Percentiles rank a stretch among this genome's conserved stretches.
phyloP scores from a whole-genome alignment of 2,329 filamentous ascomycete genomes.

The Xylariaceae sp. region DNA sequence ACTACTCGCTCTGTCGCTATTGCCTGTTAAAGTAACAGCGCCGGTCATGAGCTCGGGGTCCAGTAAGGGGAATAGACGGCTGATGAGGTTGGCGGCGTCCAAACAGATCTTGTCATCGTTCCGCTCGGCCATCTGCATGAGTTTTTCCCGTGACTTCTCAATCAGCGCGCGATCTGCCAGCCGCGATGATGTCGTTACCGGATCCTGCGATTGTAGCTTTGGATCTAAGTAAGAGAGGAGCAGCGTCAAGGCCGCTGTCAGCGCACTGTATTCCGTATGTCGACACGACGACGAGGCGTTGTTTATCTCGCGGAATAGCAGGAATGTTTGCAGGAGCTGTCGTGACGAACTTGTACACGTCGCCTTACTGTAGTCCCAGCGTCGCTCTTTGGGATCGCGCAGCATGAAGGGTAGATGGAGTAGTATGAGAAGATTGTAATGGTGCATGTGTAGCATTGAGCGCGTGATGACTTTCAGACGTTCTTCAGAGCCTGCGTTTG shows the following conservation, averaged over 20 bases:
- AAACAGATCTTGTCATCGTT: slow-evolving; percentile 39
- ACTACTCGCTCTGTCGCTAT: slow-evolving; percentile 7
- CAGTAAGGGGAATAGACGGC: slow-evolving; percentile 38
- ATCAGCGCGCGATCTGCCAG: slow-evolving; percentile 36
- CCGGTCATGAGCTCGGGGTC: slow-evolving; percentile 15
- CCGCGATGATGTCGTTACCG: slow-evolving; percentile 21
- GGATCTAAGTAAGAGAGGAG: slow-evolving; percentile 45
- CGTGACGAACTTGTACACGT: slow-evolving; percentile 47
- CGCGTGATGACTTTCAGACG: slow-evolving; percentile 29
- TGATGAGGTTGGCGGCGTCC: slow-evolving; percentile 41
- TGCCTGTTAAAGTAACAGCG: slow-evolving; percentile 6
- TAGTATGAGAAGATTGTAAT: slow-evolving; percentile 46
- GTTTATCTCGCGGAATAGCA: slow-evolving; percentile 40
- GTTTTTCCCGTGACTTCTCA: slow-evolving; percentile 33
- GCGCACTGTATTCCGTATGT: slow-evolving; percentile 46
- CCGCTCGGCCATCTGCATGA: slow-evolving; percentile 35
- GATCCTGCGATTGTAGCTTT: slow-evolving; percentile 23
- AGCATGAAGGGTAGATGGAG: slow-evolving; percentile 53
- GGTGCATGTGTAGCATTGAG: slow-evolving; percentile 44
- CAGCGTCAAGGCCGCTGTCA: slow-evolving; percentile 47
- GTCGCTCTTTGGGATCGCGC: slow-evolving; percentile 33
- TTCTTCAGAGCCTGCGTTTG: slow-evolving; percentile 18
- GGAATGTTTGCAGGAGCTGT: slow-evolving; percentile 44
- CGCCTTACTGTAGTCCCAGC: slow-evolving; percentile 44
- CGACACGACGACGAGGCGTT: slow-evolving; percentile 39